Conservation (phyloP, 495 filamentous ascomycete species). For the Penicillium parvum region DNA sequence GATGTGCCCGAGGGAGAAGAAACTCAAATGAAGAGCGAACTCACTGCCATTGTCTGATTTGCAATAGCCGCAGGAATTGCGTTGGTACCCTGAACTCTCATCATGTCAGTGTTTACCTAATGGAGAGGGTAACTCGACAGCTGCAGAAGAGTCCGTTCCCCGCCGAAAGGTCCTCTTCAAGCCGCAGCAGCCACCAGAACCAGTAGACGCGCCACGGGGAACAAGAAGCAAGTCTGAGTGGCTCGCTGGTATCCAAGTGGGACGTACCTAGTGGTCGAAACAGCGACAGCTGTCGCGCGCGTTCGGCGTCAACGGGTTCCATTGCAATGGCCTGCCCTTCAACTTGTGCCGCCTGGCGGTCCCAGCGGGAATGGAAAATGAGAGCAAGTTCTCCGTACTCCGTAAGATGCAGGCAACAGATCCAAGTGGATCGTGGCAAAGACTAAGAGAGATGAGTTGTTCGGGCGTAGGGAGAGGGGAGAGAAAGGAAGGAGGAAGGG, state of each 20-base stretch:
- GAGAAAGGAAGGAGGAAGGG: not conserved
- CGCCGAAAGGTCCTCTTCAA: slow-evolving; percentile 6
- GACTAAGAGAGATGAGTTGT: not conserved
- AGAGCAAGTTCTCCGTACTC: too few species aligned
- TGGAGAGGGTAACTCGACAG: slow-evolving; percentile 1
- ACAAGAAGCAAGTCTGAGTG: slow-evolving; percentile 32
- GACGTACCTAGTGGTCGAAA: slow-evolving; percentile 46
- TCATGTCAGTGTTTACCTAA: slow-evolving; percentile 12
- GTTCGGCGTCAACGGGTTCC: slow-evolving; percentile 43
- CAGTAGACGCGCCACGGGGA: slow-evolving; percentile 43
- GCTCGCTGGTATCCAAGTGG: slow-evolving; percentile 25
- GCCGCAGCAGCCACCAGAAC: slow-evolving; percentile 16
- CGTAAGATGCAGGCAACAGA: slow-evolving; percentile 9
- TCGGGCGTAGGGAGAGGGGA: not conserved
- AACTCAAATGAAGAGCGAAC: slow-evolving; percentile 19
- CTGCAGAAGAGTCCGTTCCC: slow-evolving; percentile 5
- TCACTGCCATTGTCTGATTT: slow-evolving; percentile 50
- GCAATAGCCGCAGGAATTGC: slow-evolving; percentile 53
- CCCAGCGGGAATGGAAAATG: slow-evolving; percentile 16
- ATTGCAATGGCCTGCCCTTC: slow-evolving; percentile 19
- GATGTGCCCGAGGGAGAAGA: slow-evolving; percentile 4
- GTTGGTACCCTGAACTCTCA: slow-evolving; percentile 52
- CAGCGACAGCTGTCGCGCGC: slow-evolving; percentile 43
- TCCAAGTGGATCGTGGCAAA: slow-evolving; percentile 11
- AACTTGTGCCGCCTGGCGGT: slow-evolving; percentile 6